Evolutionary conservation across 805 yeast genomes (phyloP).

Genomic region (Candida mattraensis): DNA sequence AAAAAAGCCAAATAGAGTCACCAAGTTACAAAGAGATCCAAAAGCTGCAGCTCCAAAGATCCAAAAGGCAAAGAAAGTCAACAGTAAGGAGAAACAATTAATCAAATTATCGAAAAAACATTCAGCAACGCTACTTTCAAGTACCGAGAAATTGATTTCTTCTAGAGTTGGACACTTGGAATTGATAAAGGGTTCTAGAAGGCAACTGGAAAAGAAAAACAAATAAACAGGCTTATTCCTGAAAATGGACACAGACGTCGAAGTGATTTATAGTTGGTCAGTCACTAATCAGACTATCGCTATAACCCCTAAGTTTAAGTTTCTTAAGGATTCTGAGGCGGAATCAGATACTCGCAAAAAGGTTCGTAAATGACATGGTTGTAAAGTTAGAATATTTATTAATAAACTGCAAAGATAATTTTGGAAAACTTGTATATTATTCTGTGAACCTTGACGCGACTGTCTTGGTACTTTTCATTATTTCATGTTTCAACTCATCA

Average conservation of each 20-base stretch:
- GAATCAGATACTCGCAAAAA: conserved; percentile 1
- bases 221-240: conserved; percentile 31
- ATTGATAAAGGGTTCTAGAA: conserved; percentile 84
- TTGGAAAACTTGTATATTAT: conserved; percentile 3
- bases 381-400: too few relatives aligned
- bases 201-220: conserved; percentile 67
- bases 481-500: conserved; percentile 27
- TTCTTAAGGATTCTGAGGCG: conserved; percentile 12
- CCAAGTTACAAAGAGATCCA: conserved; percentile 65
- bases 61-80: conserved; percentile 64
- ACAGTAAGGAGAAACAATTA: conserved; percentile 43
- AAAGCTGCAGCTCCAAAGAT: conserved; percentile 74
- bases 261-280: conserved; percentile 22
- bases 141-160: conserved; percentile 84
- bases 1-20: conserved; percentile 51
- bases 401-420: too few relatives aligned
- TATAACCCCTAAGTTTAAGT: conserved; percentile 21
- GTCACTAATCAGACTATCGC: conserved; percentile 20
- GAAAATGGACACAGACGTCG: background rate
- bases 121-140: conserved; percentile 49
- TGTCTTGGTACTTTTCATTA: conserved; percentile 20
- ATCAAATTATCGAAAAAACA: conserved; percentile 59
- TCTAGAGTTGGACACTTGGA: conserved; percentile 94
- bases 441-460: conserved; percentile 15
- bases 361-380: conserved; percentile 15